These are phyloP conservation scores for Pleurotus citrinopileatus DNA, from an alignment of 768 basidiomycete species.

Conservation along the genomic window DNA sequence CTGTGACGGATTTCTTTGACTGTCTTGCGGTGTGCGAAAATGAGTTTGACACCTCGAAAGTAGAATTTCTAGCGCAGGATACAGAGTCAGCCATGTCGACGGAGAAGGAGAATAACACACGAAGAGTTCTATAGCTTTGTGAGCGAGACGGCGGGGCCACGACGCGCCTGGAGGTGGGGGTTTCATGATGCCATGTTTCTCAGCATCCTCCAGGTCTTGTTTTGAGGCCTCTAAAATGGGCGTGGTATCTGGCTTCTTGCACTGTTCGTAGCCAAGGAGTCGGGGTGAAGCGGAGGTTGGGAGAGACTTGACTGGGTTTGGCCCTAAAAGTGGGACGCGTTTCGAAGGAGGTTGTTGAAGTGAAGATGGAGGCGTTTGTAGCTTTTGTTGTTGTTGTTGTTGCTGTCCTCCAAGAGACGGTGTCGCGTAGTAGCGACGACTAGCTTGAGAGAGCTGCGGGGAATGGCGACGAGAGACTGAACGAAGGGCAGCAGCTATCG, in stretches of 20 bases:
- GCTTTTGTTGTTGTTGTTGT: slow-evolving; percentile 22
- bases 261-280: slow-evolving; percentile 20
- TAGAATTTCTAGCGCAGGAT: slow-evolving; percentile 72
- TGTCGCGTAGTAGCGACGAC: slow-evolving; percentile 8
- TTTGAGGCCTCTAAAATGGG: slow-evolving; percentile 42
- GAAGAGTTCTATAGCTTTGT: slow-evolving; percentile 45
- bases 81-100: neutral
- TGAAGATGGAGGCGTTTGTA: slow-evolving; percentile 18
- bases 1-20: slow-evolving; percentile 54
- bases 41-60: slow-evolving; percentile 68
- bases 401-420: slow-evolving; percentile 16
- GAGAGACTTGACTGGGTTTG: slow-evolving; percentile 53
- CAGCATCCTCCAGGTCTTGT: slow-evolving; percentile 64
- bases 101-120: slow-evolving; percentile 24
- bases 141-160: slow-evolving; percentile 46
- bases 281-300: slow-evolving; percentile 9
- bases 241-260: slow-evolving; percentile 14
- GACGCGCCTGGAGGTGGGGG: slow-evolving; percentile 65
- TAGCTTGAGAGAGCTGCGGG: neutral
- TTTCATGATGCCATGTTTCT: slow-evolving; percentile 62
- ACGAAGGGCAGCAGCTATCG: slow-evolving; percentile 7
- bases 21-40: slow-evolving; percentile 58
- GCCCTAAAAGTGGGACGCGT: slow-evolving; percentile 57
- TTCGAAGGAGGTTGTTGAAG: slow-evolving; percentile 26
- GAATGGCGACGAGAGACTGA: neutral